A percentile compares a stretch with the other conserved stretches of the same genome.
phyloP scores from a whole-genome alignment of 2,329 filamentous ascomycete genomes.

The Aspergillus sergii region DNA sequence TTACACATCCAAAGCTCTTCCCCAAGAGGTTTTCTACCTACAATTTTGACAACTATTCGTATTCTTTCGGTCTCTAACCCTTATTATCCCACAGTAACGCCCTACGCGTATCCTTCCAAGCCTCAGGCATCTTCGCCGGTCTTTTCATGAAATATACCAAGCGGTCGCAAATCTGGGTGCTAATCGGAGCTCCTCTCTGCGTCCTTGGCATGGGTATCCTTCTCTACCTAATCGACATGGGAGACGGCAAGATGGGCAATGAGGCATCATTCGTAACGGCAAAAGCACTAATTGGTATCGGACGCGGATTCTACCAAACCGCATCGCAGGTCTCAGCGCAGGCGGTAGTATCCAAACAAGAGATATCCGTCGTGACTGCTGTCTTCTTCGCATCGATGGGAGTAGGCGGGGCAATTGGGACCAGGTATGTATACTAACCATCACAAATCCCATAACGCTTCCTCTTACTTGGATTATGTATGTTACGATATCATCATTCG shows the following conservation, averaged over 20 bases:
- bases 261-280: constrained; percentile 39
- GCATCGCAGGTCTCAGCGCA: constrained; percentile 40
- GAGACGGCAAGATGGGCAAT: constrained; percentile 27
- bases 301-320: constrained; percentile 39
- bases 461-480: not conserved
- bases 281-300: constrained; percentile 37
- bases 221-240: constrained; percentile 28
- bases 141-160: constrained; percentile 42
- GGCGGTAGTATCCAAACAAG: constrained; percentile 35
- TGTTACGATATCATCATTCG: not conserved
- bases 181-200: constrained; percentile 35
- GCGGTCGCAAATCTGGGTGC: constrained; percentile 36
- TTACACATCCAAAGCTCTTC: not conserved
- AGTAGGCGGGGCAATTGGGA: constrained; percentile 36
- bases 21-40: too few relatives aligned
- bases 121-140: constrained; percentile 38
- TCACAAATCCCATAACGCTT: not conserved
- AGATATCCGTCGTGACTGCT: constrained; percentile 41
- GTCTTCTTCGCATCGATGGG: constrained; percentile 41
- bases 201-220: constrained; percentile 40
- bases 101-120: constrained; percentile 40
- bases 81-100: constrained; percentile 28
- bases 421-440: constrained; percentile 21
- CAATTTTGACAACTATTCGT: not conserved
- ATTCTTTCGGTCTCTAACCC: not conserved